A percentile compares a stretch with the other conserved stretches of the same genome.
phyloP scores from a whole-genome alignment of 176 grass and related monocot genomes.

The Carex myosuroides region DNA sequence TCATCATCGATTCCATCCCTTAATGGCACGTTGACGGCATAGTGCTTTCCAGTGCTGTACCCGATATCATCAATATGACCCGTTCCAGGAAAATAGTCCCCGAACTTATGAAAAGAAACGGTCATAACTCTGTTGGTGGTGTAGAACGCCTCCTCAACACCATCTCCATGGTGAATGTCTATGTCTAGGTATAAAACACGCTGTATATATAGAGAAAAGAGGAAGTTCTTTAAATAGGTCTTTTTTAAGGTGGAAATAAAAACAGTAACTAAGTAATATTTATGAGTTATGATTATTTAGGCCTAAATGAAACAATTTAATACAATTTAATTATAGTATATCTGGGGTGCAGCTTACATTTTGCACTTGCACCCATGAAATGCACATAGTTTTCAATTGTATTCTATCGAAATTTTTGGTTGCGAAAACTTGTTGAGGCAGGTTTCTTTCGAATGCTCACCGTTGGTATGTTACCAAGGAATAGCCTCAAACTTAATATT shows the following conservation, averaged over 20 bases:
- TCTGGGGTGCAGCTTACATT: neutral
- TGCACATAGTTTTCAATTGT: neutral
- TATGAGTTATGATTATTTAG: neutral
- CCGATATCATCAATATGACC: slow-evolving; percentile 66
- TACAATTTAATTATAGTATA: neutral
- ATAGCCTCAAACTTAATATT: neutral
- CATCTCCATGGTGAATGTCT: slow-evolving; percentile 94
- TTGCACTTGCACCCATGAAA: neutral
- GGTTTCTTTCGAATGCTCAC: neutral
- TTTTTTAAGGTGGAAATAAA: neutral
- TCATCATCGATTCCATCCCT: slow-evolving; percentile 90
- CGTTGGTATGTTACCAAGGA: neutral
- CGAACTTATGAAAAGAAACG: slow-evolving; percentile 87
- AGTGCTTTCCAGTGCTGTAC: slow-evolving; percentile 62
- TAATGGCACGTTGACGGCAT: slow-evolving; percentile 82
- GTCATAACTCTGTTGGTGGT: slow-evolving; percentile 93
- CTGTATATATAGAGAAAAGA: slow-evolving; percentile 25
- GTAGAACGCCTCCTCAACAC: slow-evolving; percentile 95
- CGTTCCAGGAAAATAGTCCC: slow-evolving; percentile 91
- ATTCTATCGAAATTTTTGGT: neutral
- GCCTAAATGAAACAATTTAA: neutral
- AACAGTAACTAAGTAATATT: neutral
- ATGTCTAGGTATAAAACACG: slow-evolving; percentile 94
- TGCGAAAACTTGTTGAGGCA: neutral
- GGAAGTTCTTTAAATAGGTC: neutral